phyloP scores from a whole-genome alignment of 2,329 filamentous ascomycete species.

The Dothiorella sarmentorum region DNA sequence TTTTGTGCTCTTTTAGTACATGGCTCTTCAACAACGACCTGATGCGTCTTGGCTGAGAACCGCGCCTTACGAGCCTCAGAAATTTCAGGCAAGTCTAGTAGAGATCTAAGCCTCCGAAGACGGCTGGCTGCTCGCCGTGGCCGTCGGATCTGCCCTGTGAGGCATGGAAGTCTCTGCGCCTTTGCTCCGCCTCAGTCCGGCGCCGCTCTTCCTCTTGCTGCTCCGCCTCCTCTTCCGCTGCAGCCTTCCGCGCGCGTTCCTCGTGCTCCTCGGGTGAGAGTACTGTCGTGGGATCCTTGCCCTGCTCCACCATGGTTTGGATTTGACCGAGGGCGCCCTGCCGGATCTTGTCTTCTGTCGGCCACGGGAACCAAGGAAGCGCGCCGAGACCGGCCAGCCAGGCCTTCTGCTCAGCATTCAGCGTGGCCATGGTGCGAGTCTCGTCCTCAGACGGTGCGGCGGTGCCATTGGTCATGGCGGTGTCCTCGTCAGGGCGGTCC shows the following conservation, averaged over 20 bases:
- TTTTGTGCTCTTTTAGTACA: too few relatives aligned
- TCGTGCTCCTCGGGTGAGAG: constrained; percentile 42
- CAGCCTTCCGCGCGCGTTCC: constrained; percentile 8
- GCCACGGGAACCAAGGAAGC: constrained; percentile 72
- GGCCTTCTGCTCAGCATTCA: constrained; percentile 32
- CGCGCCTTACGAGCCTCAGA: too few relatives aligned
- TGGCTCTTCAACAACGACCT: too few relatives aligned
- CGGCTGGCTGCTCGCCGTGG: constrained; percentile 8
- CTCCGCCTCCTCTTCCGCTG: constrained; percentile 29
- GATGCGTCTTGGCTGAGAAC: too few relatives aligned
- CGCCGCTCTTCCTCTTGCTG: constrained; percentile 40
- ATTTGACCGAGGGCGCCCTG: constrained; percentile 61
- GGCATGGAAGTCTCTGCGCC: constrained; percentile 4
- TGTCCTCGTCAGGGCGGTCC: constrained; percentile 22
- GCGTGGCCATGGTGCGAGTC: constrained; percentile 25
- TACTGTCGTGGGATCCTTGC: constrained; percentile 55
- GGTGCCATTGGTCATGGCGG: constrained; percentile 28
- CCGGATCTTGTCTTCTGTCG: constrained; percentile 65
- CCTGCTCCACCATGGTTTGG: constrained; percentile 60
- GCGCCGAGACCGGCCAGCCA: constrained; percentile 51
- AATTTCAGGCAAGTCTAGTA: neutral
- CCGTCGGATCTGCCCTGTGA: neutral
- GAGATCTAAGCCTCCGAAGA: constrained; percentile 16
- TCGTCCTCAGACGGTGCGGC: constrained; percentile 27
- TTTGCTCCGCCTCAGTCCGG: constrained; percentile 34